A percentile compares a stretch with the other conserved stretches of the same genome.
Evolutionary conservation across 2,329 filamentous ascomycete species (phyloP).

Genomic region (Diaporthe sp.): DNA sequence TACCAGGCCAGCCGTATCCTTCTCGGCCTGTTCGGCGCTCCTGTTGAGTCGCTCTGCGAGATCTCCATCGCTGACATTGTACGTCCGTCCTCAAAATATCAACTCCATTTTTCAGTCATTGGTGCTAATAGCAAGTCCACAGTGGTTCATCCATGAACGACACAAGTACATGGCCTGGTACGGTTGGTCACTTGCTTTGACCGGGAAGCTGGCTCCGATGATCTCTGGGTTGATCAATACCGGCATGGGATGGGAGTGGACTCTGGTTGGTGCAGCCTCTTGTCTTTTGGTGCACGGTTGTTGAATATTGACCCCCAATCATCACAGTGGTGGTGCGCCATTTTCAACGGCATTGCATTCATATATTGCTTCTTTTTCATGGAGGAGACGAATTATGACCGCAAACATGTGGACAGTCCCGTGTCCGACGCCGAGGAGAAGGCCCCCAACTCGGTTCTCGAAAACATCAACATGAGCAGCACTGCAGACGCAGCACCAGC

Average conservation of each 20-base stretch:
- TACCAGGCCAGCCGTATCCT: slow-evolving; percentile 50
- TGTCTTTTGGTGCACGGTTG: accelerated
- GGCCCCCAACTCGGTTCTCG: background rate
- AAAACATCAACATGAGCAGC: background rate
- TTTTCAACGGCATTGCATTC: slow-evolving; percentile 49
- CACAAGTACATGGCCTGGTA: slow-evolving; percentile 48
- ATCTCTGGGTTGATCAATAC: slow-evolving; percentile 52
- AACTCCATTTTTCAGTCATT: background rate
- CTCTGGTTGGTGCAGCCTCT: slow-evolving; percentile 41
- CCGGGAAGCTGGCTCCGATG: slow-evolving; percentile 51
- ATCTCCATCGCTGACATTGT: slow-evolving; percentile 49
- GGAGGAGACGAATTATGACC: slow-evolving; percentile 66
- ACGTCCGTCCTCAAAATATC: background rate
- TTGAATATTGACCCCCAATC: background rate
- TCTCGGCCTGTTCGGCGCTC: slow-evolving; percentile 47
- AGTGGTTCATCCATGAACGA: slow-evolving; percentile 48
- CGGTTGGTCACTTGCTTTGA: slow-evolving; percentile 47
- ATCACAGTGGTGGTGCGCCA: slow-evolving; percentile 49
- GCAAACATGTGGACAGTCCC: background rate
- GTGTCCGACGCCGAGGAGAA: background rate
- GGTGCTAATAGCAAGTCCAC: background rate
- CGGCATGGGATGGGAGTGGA: slow-evolving; percentile 50
- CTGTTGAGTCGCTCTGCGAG: slow-evolving; percentile 50
- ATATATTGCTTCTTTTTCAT: slow-evolving; percentile 63
- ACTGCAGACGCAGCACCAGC: background rate